A percentile compares a stretch with the other conserved stretches of the same genome.
Conservation (phyloP, 2,329 filamentous ascomycete species). For the Penicillium brevicompactum region DNA sequence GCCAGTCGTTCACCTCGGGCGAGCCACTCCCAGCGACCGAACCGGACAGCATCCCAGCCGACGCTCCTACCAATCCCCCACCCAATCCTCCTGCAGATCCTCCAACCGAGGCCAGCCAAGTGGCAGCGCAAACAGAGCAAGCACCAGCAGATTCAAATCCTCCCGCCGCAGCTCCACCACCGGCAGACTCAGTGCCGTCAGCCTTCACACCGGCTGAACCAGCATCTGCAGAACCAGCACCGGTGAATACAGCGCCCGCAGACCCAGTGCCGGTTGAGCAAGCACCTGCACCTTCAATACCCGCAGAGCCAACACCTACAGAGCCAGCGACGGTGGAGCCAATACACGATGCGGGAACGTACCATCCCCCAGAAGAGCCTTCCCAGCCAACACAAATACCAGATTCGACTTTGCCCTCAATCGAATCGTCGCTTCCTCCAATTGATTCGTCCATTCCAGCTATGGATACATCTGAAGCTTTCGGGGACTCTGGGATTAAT, state of each 20-base stretch:
- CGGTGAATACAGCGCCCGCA: not conserved
- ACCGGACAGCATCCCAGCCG: not conserved
- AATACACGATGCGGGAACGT: not conserved
- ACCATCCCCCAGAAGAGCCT: not conserved
- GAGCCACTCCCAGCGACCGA: slow-evolving; percentile 16
- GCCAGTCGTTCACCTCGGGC: slow-evolving; percentile 19
- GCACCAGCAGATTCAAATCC: not conserved
- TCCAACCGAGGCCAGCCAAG: not conserved
- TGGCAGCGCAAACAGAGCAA: not conserved
- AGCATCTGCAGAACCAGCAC: not conserved
- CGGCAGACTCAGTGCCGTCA: not conserved
- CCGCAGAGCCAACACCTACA: not conserved
- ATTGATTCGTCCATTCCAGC: slow-evolving; percentile 25
- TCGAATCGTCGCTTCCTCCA: slow-evolving; percentile 27
- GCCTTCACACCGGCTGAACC: not conserved
- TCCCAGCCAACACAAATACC: slow-evolving; percentile 1
- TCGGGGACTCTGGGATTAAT: slow-evolving; percentile 29
- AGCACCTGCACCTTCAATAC: not conserved
- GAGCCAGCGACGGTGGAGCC: not conserved
- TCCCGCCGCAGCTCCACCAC: not conserved
- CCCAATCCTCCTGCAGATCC: not conserved
- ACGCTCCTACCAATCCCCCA: not conserved
- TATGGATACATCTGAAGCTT: slow-evolving; percentile 27
- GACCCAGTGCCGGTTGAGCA: not conserved
- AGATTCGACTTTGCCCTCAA: slow-evolving; percentile 15